A percentile compares a stretch with the other conserved stretches of the same genome.
phyloP scores from a whole-genome alignment of 257 asterid genomes.

The Mitragyna speciosa region DNA sequence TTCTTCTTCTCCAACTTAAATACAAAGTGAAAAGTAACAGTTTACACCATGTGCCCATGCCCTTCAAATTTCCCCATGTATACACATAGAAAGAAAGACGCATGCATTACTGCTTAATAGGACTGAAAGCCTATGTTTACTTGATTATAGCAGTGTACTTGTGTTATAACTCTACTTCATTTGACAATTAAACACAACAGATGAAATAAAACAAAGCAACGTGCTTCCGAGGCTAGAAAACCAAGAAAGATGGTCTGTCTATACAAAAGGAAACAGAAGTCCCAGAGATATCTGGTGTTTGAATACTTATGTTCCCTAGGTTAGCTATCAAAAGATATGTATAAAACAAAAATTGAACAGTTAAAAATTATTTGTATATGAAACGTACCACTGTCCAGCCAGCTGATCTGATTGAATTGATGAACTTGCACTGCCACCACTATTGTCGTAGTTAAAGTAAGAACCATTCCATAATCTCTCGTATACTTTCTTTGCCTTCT shows the following conservation, averaged over 20 bases:
- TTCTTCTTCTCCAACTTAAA: background rate
- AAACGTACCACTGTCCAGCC: constrained; percentile 97
- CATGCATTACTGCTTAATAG: background rate
- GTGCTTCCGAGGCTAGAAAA: background rate
- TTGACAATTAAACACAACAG: background rate
- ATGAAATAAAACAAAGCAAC: background rate
- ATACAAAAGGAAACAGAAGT: background rate
- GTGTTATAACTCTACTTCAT: background rate
- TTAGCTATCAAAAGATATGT: no score
- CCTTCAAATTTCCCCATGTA: background rate
- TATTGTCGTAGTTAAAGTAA: constrained; percentile 77
- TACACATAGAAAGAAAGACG: background rate
- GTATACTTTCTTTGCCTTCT: constrained; percentile 77
- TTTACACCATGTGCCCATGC: background rate
- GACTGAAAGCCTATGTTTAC: background rate
- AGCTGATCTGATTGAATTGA: constrained; percentile 98
- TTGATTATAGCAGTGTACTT: background rate
- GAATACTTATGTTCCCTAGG: no score
- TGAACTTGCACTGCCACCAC: constrained; percentile 64
- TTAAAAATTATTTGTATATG: no score
- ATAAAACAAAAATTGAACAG: no score
- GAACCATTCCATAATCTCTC: constrained; percentile 87
- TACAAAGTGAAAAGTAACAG: background rate
- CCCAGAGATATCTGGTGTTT: no score
- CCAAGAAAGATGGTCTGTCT: background rate